phyloP scores from a whole-genome alignment of 2,329 filamentous ascomycete genomes.

The Diaporthe australafricana region DNA sequence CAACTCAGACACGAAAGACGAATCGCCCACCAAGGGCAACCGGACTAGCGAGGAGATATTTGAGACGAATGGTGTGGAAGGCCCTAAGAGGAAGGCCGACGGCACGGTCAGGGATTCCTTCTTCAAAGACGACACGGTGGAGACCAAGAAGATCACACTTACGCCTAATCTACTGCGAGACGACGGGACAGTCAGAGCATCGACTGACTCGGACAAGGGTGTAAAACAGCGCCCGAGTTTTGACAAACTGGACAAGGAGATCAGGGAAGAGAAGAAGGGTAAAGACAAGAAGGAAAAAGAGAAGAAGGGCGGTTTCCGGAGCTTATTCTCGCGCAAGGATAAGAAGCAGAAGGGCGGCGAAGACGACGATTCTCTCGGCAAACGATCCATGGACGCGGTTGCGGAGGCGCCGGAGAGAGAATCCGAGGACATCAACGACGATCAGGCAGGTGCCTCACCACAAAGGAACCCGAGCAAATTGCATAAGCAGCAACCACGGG shows the following conservation, averaged over 20 bases:
- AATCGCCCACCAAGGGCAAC: constrained; percentile 45
- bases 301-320: constrained; percentile 69
- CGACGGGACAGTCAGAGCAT: constrained; percentile 68
- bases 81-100: constrained; percentile 77
- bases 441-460: constrained; percentile 42
- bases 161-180: constrained; percentile 93
- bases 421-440: constrained; percentile 46
- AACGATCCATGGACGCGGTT: constrained; percentile 69
- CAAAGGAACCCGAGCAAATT: constrained; percentile 75
- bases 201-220: constrained; percentile 66
- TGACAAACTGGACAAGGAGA: constrained; percentile 76
- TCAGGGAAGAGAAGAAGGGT: constrained; percentile 80
- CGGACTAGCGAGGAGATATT: constrained; percentile 76
- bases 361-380: constrained; percentile 71
- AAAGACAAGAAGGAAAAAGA: constrained; percentile 80
- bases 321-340: constrained; percentile 72
- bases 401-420: constrained; percentile 58
- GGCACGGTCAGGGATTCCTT: constrained; percentile 93
- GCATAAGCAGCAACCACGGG: constrained; percentile 72
- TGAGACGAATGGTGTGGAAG: constrained; percentile 63
- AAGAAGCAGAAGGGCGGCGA: constrained; percentile 68
- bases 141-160: constrained; percentile 96
- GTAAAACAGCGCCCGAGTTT: constrained; percentile 73
- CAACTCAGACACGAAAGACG: constrained; percentile 49
- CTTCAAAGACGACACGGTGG: constrained; percentile 94